Conservation (phyloP, 257 asterid species). For the Scutellaria baicalensis region DNA sequence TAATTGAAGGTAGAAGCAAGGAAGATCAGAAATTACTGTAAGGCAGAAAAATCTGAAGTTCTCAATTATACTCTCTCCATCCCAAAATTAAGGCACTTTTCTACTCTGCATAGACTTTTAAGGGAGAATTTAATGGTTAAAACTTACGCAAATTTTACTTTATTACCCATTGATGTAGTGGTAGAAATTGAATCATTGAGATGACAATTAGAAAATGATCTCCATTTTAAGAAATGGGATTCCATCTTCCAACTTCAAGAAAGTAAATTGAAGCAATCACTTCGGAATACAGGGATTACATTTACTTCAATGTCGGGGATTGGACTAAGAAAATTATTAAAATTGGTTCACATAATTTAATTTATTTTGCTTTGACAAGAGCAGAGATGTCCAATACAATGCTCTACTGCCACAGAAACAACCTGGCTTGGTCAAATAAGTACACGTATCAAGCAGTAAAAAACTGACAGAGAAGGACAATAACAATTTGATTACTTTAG, state of each 20-base stretch:
- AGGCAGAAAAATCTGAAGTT: not conserved
- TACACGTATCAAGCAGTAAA: not conserved
- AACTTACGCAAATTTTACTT: not conserved
- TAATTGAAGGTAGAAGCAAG: not conserved
- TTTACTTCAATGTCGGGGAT: not conserved
- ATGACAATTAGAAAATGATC: not conserved
- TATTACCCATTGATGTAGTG: not conserved
- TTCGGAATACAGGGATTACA: not conserved
- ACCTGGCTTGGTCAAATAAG: not conserved
- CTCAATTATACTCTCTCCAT: not conserved
- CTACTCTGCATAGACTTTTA: not conserved
- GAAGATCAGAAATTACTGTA: not conserved
- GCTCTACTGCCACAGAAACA: not conserved
- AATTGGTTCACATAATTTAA: not conserved
- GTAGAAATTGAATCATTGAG: not conserved
- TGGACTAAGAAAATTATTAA: not conserved
- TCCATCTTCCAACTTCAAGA: not conserved
- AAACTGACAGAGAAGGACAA: not conserved
- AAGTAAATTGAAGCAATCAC: not conserved
- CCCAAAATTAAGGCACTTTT: not conserved
- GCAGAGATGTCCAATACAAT: not conserved
- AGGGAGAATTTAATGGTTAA: not conserved
- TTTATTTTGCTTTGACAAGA: not conserved
- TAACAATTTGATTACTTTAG: not conserved
- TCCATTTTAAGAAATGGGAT: not conserved